A percentile compares a stretch with the other conserved stretches of the same genome.
Evolutionary conservation across 2,329 filamentous ascomycete genomes (phyloP).

Genomic region (Beauveria medogensis): DNA sequence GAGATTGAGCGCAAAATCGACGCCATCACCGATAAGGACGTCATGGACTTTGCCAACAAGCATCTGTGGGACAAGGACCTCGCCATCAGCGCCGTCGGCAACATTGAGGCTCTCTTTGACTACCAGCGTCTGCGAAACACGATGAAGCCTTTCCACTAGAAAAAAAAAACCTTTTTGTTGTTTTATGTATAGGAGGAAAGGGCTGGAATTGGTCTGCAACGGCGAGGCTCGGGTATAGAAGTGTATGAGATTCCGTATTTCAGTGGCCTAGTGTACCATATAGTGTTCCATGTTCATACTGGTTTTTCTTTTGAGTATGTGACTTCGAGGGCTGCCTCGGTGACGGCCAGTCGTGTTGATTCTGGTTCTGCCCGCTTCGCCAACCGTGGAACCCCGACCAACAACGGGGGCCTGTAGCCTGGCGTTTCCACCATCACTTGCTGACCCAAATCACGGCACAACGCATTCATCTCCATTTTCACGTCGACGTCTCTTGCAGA

Average conservation of each 20-base stretch:
- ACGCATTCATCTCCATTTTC: too few species aligned
- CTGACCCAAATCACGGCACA: too few species aligned
- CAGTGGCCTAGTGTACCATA: conserved; percentile 47
- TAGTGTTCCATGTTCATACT: conserved; percentile 34
- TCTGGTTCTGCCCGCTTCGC: too few species aligned
- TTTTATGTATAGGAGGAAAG: conserved; percentile 12
- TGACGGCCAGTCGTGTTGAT: too few species aligned
- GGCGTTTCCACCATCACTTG: too few species aligned
- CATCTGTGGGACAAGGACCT: conserved; percentile 98
- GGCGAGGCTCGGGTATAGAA: conserved; percentile 41
- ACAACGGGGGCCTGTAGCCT: too few species aligned
- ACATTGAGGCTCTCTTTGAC: conserved; percentile 77
- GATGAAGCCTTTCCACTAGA: conserved; percentile 59
- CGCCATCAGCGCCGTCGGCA: conserved; percentile 85
- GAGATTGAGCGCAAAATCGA: conserved; percentile 93
- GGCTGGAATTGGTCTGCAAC: conserved; percentile 24
- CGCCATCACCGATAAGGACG: conserved; percentile 85
- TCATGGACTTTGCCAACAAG: conserved; percentile 91
- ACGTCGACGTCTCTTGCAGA: too few species aligned
- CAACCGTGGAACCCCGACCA: too few species aligned
- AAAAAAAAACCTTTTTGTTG: conserved; percentile 22
- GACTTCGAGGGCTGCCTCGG: not conserved
- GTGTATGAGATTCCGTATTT: conserved; percentile 47
- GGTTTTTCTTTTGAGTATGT: conserved; percentile 14
- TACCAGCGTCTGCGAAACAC: conserved; percentile 75